Evolutionary conservation across 2,329 filamentous ascomycete species (phyloP).

Genomic region (Penicillium sp.): DNA sequence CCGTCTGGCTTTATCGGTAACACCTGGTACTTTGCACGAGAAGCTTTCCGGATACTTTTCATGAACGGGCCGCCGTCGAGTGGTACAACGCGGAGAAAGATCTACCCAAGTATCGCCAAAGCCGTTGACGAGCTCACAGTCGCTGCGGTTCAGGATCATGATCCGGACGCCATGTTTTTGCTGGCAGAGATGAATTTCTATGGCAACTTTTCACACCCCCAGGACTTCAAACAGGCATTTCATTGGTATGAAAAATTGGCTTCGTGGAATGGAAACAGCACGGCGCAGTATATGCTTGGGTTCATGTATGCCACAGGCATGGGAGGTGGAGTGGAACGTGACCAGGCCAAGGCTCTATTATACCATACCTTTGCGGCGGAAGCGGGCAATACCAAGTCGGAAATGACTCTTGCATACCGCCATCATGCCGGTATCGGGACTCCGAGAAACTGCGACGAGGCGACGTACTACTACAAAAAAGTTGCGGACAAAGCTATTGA

Average conservation of each 20-base stretch:
- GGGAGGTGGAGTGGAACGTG: conserved; percentile 75
- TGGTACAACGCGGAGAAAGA: conserved; percentile 41
- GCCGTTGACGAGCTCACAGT: conserved; percentile 64
- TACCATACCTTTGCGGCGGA: conserved; percentile 95
- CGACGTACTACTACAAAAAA: conserved; percentile 85
- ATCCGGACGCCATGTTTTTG: conserved; percentile 82
- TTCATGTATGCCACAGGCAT: conserved; percentile 96
- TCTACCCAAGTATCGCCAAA: conserved; percentile 53
- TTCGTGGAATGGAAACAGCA: conserved; percentile 78
- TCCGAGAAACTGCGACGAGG: conserved; percentile 81
- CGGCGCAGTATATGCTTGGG: conserved; percentile 93
- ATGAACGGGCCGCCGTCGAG: conserved; percentile 63
- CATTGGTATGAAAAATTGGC: conserved; percentile 80
- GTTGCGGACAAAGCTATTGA: conserved; percentile 91
- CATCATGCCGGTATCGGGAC: conserved; percentile 85
- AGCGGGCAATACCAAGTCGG: conserved; percentile 78
- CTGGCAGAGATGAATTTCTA: conserved; percentile 96
- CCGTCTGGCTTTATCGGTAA: conserved; percentile 63
- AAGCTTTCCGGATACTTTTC: conserved; percentile 67
- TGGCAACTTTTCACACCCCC: conserved; percentile 87
- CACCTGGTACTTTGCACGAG: conserved; percentile 64
- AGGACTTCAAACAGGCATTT: conserved; percentile 80
- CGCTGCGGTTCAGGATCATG: conserved; percentile 59
- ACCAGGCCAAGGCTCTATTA: conserved; percentile 89
- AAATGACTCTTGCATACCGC: conserved; percentile 92